Base-by-base conservation (phyloP, 371 early-diverging fungal species). In the Mortierella sp. region DNA sequence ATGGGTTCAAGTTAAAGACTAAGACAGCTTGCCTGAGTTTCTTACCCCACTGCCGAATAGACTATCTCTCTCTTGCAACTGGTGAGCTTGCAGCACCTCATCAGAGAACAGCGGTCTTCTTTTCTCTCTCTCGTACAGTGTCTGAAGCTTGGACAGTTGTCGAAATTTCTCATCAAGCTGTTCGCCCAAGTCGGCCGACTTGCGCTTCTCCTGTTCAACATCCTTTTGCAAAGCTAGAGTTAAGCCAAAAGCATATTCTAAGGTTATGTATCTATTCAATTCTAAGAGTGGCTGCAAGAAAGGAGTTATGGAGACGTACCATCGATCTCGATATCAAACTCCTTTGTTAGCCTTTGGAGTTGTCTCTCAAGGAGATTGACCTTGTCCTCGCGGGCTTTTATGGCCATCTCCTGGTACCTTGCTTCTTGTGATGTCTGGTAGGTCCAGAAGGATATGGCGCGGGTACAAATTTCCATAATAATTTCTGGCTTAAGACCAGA, bases 391-490 rank as follows among this genome's bases (percentile, higher is more conserved):
- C 88, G 66, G n/a, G 77, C 84, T 51, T 87, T 90, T 49, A 88
- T 87, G 5, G 89, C 32, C 73, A 92, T 88, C 0, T 89, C 79
- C 28, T 90, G 87, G 26, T 86, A 92, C n/a, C 78, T 83, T 0
- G 89, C 65, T 59, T 94, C 95, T 66, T 94, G 95, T 0, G 94
- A 86, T 0, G 84, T 84, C 67, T 95, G 95, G 69, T 94, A 94
- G 1, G 90, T 86, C 86, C 93, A 94, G 62, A 95, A 95, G 0
- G 91, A 87, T n/a, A 95, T 83, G 0, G 92, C 92, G 1, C 94
- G 89, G 18, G 87, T 85, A 64, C 93, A 90, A 14, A 94, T 93
- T 67, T 95, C 95, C 84, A 92, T 85, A n/a, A 95, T 88, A 10
- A 89, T 71, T 40, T 91, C 90, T 1, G 96, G 96, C 12, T 89